Percentiles rank a stretch among this genome's conserved stretches.
Evolutionary conservation across 2,329 filamentous ascomycete species (phyloP).

Genomic region (Ciborinia camelliae): DNA sequence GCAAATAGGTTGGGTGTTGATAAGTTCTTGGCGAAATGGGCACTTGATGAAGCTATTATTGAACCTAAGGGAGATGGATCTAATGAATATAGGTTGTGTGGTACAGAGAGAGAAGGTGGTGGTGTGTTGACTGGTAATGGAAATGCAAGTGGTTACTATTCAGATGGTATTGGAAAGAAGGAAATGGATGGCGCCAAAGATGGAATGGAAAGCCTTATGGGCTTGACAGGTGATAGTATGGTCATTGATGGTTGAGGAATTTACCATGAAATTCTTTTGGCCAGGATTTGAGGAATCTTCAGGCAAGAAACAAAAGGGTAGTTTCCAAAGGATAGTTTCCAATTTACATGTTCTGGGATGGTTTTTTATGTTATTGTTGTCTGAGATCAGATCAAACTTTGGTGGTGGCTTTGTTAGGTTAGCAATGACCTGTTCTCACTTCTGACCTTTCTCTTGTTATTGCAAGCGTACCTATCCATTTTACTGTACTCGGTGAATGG

Average conservation of each 20-base stretch:
- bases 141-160: conserved; percentile 34
- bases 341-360: conserved; percentile 6
- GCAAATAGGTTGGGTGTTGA: conserved; percentile 57
- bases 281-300: neutral
- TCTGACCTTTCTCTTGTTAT: neutral
- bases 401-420: conserved; percentile 3
- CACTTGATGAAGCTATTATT: conserved; percentile 61
- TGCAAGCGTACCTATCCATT: neutral
- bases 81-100: conserved; percentile 52
- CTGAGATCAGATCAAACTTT: conserved; percentile 7
- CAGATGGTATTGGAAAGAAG: conserved; percentile 30
- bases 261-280: neutral
- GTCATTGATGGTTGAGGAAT: conserved; percentile 14
- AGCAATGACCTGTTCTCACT: conserved; percentile 2
- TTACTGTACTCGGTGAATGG: conserved; percentile 10
- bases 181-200: conserved; percentile 12
- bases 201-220: conserved; percentile 13
- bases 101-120: conserved; percentile 39
- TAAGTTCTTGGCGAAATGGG: conserved; percentile 56
- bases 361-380: conserved; percentile 1
- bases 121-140: conserved; percentile 22
- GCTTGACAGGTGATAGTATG: conserved; percentile 17
- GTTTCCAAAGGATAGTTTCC: neutral
- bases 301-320: conserved; percentile 6
- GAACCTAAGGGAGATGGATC: conserved; percentile 51